Evolutionary conservation across 169 alveolate genomes (phyloP).

Genomic region (Neospora caninum): DNA sequence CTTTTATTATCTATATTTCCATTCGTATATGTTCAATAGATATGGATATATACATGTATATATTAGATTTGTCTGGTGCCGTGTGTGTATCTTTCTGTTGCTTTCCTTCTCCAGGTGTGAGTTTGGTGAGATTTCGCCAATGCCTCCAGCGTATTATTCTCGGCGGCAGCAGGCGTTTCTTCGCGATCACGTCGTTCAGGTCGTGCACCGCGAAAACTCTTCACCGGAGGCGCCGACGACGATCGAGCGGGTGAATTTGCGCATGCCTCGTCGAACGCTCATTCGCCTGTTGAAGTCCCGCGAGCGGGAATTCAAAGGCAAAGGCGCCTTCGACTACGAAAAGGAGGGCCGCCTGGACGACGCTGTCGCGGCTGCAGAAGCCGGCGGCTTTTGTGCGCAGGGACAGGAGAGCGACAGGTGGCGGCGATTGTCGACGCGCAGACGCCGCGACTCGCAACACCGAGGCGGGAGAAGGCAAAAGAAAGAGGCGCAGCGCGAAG

Average conservation of each 20-base stretch:
- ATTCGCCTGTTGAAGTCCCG: not conserved
- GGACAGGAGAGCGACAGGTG: not conserved
- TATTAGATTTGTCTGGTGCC: too few relatives aligned
- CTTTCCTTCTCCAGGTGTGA: not conserved
- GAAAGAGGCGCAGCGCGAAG: not conserved
- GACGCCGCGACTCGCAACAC: not conserved
- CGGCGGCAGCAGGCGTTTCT: conserved; percentile 32
- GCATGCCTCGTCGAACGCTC: not conserved
- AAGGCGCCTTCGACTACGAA: not conserved
- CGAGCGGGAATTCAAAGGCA: not conserved
- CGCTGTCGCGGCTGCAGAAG: not conserved
- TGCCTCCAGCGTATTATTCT: conserved; percentile 39
- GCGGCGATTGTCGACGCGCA: not conserved
- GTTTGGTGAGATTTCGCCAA: conserved; percentile 48
- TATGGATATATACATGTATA: too few relatives aligned
- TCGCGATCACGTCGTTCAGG: conserved; percentile 12
- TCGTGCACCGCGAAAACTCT: not conserved
- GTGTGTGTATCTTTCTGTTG: not conserved
- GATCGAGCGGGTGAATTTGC: not conserved
- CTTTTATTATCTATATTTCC: too few relatives aligned
- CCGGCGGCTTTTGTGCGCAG: not conserved
- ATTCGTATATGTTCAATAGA: too few relatives aligned
- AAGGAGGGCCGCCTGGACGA: not conserved
- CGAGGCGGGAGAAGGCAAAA: not conserved
- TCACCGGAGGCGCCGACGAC: not conserved